Base-by-base conservation (phyloP, 768 basidiomycete species). In the Gautieria morchelliformis region DNA sequence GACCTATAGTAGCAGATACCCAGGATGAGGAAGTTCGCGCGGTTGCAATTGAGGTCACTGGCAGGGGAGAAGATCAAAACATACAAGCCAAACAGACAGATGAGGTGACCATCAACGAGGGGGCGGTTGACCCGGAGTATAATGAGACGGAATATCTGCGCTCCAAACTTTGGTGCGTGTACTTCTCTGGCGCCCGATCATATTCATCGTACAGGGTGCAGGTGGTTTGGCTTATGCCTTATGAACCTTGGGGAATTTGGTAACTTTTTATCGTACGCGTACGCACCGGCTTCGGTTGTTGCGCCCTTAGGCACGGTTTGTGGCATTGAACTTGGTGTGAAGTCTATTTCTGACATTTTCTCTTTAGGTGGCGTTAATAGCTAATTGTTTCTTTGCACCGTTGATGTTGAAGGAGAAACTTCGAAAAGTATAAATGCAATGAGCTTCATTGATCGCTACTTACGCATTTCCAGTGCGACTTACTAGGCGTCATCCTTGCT, bases 351-450 rank as follows among this genome's bases (percentile, higher is more conserved):
- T 59, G 53, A 52, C 39, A 53, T 30, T 24, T 19, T 49, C 27
- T 56, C 22, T 59, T 46, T 55, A 92, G 84, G 88, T 92, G 69
- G 92, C 93, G 2, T 75, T 97, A n/a, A 84, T 95, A 59, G 91
- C 95, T 14, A 98, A 98, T 68, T 97, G 93, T 65, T 76, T 93
- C 41, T 93, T 97, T 61, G 92, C 94, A 1, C 95, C 95, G 15
- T 63, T 92, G 3, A 79, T 97, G 65, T 77, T 92, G 10, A 76
- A 81, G 9, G 91, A 98, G 71, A 79, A 78, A 5, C 94, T 99
- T 67, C 84, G 86, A 37, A 85, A 78, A 71, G 85, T 85, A 66
- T 68, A 70, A 62, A 61, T 66, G 27, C 20, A 51, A 15, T 59
- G 22, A n/a, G 52, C 11, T 19, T 44, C 51, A 40, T 33, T 37